Conservation (phyloP, 805 yeast genomes). For the Lachancea lanzarotensis region DNA sequence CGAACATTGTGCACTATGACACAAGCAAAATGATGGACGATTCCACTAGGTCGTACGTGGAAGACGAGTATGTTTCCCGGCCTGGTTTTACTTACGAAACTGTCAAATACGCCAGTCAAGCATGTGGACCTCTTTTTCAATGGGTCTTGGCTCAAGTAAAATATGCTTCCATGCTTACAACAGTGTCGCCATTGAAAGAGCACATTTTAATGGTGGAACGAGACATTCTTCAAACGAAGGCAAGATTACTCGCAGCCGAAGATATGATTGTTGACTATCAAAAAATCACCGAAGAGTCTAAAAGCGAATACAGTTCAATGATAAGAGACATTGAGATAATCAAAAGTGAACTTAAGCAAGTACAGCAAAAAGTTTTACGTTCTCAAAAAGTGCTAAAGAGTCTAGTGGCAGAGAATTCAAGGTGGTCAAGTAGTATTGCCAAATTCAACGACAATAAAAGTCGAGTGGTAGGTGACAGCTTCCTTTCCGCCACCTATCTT, state of each 20-base stretch:
- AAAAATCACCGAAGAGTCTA: slow-evolving; percentile 58
- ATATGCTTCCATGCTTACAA: slow-evolving; percentile 64
- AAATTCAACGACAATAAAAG: slow-evolving; percentile 43
- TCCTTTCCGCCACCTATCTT: slow-evolving; percentile 55
- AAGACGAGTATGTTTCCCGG: slow-evolving; percentile 50
- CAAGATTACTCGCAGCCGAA: slow-evolving; percentile 66
- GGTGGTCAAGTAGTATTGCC: slow-evolving; percentile 66
- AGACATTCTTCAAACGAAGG: slow-evolving; percentile 54
- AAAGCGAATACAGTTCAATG: slow-evolving; percentile 59
- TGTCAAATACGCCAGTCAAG: slow-evolving; percentile 85
- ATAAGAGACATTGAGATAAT: slow-evolving; percentile 74
- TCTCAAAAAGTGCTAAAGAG: slow-evolving; percentile 57
- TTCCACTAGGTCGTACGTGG: slow-evolving; percentile 51
- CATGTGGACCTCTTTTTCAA: slow-evolving; percentile 83
- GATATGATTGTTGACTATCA: slow-evolving; percentile 77
- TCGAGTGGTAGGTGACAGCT: slow-evolving; percentile 54
- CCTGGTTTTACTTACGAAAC: slow-evolving; percentile 63
- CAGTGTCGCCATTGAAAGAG: slow-evolving; percentile 62
- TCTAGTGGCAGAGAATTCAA: slow-evolving; percentile 55
- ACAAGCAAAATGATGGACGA: slow-evolving; percentile 51
- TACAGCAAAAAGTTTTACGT: slow-evolving; percentile 53
- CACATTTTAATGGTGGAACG: slow-evolving; percentile 59
- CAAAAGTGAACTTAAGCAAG: slow-evolving; percentile 60
- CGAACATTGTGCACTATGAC: slow-evolving; percentile 71
- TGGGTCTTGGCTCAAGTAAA: slow-evolving; percentile 90